Base-by-base conservation (phyloP, 768 basidiomycete species). In the Sporobolomyces roseus region DNA sequence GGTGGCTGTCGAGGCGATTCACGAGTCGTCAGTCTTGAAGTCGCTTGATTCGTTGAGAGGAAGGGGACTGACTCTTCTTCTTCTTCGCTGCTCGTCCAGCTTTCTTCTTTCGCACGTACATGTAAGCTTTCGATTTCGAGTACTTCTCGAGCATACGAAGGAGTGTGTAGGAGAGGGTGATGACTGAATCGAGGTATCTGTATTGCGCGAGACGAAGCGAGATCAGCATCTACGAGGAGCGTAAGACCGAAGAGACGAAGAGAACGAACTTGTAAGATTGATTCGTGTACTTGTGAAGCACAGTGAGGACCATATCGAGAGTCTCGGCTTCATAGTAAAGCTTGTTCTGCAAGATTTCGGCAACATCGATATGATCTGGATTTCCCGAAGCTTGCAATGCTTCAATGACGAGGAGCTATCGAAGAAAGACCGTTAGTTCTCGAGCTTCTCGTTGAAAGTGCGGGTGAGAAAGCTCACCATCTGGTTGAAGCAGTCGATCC, bases 281-380 rank as follows among this genome's bases (percentile, higher is more conserved):
- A 52, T 88, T 84, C 72, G 87, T 89, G 82, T 92, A 97, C 30
- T 82, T 81, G 54, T 84, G 82, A 55, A 98, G 78, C 62, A 89
- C 87, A 30, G 88, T 87, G 50, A 93, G 81, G 0, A 92, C 85
- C 29, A 92, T 85, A 73, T 98, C 93, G 61, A 98, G 85, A 23
- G 93, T 87, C 71, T 97, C 92, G 38, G 91, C 93, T 74, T 93
- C 93, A 81, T 97, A 98, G 75, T 97, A 88, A 30, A 99, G 81
- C 77, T 96, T 91, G 71, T 91, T 86, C 74, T 92, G 90, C 2
- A 98, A 82, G 25, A 88, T 81, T 62, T 86, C 86, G 55, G 93
- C 89, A 30, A 88, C 87, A 41, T 94, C 91, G 50, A 81, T 80
- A 70, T 91, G 82, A 25, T 78, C 80, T 41, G 82, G 77, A 50